phyloP scores from a whole-genome alignment of 2,329 filamentous ascomycete species.

The Penicillium sp. region DNA sequence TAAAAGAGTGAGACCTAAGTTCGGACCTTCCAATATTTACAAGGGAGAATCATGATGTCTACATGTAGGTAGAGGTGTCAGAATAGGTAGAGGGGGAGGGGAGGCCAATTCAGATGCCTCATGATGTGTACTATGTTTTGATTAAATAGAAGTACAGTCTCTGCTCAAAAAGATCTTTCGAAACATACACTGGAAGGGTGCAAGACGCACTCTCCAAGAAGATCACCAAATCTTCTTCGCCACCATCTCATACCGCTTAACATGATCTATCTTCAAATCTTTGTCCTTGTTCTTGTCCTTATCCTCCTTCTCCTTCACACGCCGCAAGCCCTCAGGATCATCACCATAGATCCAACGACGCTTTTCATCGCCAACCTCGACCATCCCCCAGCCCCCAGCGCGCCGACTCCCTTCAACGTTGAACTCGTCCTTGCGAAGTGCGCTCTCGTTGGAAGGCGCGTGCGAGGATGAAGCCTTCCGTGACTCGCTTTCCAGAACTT shows the following conservation, averaged over 20 bases:
- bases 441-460: constrained; percentile 18
- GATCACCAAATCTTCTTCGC: constrained; percentile 91
- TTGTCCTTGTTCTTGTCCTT: constrained; percentile 61
- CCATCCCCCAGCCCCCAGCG: constrained; percentile 77
- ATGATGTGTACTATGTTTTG: background rate
- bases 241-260: constrained; percentile 87
- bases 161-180: background rate
- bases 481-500: constrained; percentile 58
- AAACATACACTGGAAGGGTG: background rate
- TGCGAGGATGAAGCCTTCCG: constrained; percentile 10
- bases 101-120: background rate
- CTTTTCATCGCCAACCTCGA: constrained; percentile 88
- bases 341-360: constrained; percentile 84
- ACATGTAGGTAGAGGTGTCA: no score
- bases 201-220: background rate
- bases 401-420: constrained; percentile 72
- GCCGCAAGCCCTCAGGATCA: constrained; percentile 69
- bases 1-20: no score
- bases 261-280: constrained; percentile 63
- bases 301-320: constrained; percentile 63
- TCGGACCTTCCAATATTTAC: no score
- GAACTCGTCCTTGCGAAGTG: constrained; percentile 46
- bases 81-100: no score
- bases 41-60: no score
- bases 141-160: background rate